Base-by-base conservation (phyloP, 345 rosid species). In the Boechera divaricarpa region DNA sequence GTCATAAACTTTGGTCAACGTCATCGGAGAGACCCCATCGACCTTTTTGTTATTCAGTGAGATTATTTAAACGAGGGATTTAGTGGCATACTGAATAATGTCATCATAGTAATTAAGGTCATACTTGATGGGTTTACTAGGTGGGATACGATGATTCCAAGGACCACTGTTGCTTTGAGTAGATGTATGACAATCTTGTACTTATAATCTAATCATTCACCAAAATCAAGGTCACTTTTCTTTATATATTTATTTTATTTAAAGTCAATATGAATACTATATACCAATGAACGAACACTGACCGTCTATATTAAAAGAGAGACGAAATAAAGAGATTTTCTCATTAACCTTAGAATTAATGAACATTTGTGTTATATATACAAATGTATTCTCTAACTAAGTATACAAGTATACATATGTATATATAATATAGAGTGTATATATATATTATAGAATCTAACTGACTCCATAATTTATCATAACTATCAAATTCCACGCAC, bases 1-100 rank as follows among this genome's bases (percentile, higher is more conserved):
- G 21, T 56, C 21, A n/a, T 45, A 67, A 28, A 48, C 9, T 74
- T 33, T 29, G 41, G 70, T 73, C 77, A 55, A 54, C 48, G 48
- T 64, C 47, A 64, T 74, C 63, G 18, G 21, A 33, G 31, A 12
- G 32, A 53, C 45, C 52, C 21, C 2, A 18, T 51, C 45, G 7
- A 53, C 31, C 51, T 55, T 56, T 35, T 24, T 12, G 29, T 10
- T 16, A 57, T 47, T 16, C 18, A 66, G 10, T 73, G 56, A 26
- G 38, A 55, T 55, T 36, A 55, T 55, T 44, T 35, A 13, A 65
- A 24, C 24, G 18, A 31, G 32, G 1, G 51, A 68, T 48, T 66
- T 29, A 59, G 54, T 67, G 62, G 59, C 68, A 67, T 59, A 39
- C 2, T 67, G 26, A 67, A 75, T 41, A 63, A 68, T 67, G 74